Conservation (phyloP, 176 grass and related monocot species). For the Oropetium thomaeum region DNA sequence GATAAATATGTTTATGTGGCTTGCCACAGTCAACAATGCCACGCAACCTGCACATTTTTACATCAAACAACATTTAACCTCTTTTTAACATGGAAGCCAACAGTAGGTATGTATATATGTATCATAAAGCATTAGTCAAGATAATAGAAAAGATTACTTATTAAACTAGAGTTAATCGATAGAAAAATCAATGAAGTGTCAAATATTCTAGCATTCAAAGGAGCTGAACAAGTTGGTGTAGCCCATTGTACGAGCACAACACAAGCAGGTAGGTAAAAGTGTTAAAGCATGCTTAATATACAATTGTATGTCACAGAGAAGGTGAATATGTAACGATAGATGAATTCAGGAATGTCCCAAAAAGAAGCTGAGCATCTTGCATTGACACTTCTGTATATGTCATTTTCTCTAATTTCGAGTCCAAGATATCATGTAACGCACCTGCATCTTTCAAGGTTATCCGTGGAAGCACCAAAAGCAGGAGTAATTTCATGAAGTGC, state of each 20-base stretch:
- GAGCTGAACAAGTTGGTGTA: background rate
- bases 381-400: conserved; percentile 2
- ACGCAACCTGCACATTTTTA: conserved; percentile 54
- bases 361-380: conserved; percentile 16
- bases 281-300: background rate
- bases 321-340: background rate
- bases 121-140: background rate
- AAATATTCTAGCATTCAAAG: background rate
- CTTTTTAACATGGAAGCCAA: conserved; percentile 15
- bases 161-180: conserved; percentile 8
- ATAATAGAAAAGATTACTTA: background rate
- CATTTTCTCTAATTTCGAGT: conserved; percentile 18
- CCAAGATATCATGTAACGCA: conserved; percentile 28
- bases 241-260: background rate
- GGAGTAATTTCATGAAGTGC: conserved; percentile 92
- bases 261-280: background rate
- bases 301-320: background rate
- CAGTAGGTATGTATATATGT: background rate
- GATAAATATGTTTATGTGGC: conserved; percentile 63
- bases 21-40: conserved; percentile 92
- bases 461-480: conserved; percentile 91
- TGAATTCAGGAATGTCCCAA: background rate
- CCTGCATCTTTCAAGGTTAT: conserved; percentile 98
- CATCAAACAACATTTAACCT: background rate
- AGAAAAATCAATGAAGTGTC: background rate